Percentiles rank a stretch among this genome's conserved stretches.
phyloP scores from a whole-genome alignment of 345 rosid species.

The Raphanus sativus region DNA sequence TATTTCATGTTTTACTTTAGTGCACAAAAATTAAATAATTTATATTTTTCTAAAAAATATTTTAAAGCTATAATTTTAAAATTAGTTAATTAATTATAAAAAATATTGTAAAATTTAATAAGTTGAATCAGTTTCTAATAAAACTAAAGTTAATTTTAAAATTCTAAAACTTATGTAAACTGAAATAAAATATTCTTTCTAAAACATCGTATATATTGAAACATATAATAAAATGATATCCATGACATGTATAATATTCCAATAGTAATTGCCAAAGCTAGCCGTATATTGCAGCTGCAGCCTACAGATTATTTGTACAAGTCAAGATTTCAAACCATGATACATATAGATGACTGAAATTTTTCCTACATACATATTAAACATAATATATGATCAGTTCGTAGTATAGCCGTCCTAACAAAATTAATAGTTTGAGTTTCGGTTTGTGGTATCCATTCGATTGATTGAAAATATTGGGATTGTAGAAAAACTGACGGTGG shows the following conservation, averaged over 20 bases:
- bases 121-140: too few relatives aligned
- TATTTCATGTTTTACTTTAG: too few relatives aligned
- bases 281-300: background rate
- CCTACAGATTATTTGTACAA: background rate
- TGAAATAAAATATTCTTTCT: too few relatives aligned
- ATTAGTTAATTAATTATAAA: too few relatives aligned
- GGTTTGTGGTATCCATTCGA: background rate
- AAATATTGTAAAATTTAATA: too few relatives aligned
- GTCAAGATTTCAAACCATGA: background rate
- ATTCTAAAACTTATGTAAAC: too few relatives aligned
- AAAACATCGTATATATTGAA: too few relatives aligned
- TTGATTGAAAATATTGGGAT: background rate
- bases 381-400: background rate
- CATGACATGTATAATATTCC: background rate
- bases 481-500: constrained; percentile 58
- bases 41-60: too few relatives aligned
- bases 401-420: background rate
- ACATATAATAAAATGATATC: background rate
- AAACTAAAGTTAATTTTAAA: too few relatives aligned
- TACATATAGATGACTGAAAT: background rate
- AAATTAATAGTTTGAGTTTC: background rate
- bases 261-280: background rate
- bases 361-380: background rate
- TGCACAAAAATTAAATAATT: too few relatives aligned
- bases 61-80: too few relatives aligned